Evolutionary conservation across 2,329 filamentous ascomycete species (phyloP), one percentile per base, ranked within the genome.

Genomic region (Fusarium annulatum): DNA sequence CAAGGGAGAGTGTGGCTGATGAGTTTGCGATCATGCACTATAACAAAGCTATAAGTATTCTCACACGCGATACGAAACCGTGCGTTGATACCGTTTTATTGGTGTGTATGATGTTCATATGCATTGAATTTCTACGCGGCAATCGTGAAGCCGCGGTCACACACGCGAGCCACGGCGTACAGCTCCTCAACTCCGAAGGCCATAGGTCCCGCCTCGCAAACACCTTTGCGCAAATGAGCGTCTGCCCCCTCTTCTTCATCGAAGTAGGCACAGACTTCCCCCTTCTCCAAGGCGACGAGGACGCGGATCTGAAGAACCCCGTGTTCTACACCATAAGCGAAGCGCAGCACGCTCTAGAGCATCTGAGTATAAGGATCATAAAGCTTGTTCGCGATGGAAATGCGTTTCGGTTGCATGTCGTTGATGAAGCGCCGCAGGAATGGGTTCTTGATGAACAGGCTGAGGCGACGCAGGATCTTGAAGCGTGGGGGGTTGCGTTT

Each of bases 101-200:
- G 0, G 80, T 83, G 1, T 86, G 84, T 63, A 67, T 85, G 5
- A 73, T 86, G 21, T 86, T 86, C 64, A 79, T 84, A 41, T 86
- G 84, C 67, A 82, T 86, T 60, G 84, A 86, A 68, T 81, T 84
- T 62, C 74, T 86, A 2, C 80, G 81, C 2, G 83, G 80, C 14
- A 79, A 85, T 72, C 75, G 74, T 23, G 71, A 78, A 10, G 76
- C 79, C 7, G 84, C 83, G 2, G 77, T 81, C 9, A 76, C 77
- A 14, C 84, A 86, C 61, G 81, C 79, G 9, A 78, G 77, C 1
- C 83, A 85, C 61, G 84, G 84, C 15, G 78, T 84, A 21, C 69
- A 70, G 21, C 79, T 86, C 3, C 76, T 84, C 11, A 81, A 81
- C 57, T 72, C 71, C 1, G 57, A 46, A 7, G 60, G 64, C 15